phyloP scores from a whole-genome alignment of 305 asterid species.

The Fraxinus latifolia region DNA sequence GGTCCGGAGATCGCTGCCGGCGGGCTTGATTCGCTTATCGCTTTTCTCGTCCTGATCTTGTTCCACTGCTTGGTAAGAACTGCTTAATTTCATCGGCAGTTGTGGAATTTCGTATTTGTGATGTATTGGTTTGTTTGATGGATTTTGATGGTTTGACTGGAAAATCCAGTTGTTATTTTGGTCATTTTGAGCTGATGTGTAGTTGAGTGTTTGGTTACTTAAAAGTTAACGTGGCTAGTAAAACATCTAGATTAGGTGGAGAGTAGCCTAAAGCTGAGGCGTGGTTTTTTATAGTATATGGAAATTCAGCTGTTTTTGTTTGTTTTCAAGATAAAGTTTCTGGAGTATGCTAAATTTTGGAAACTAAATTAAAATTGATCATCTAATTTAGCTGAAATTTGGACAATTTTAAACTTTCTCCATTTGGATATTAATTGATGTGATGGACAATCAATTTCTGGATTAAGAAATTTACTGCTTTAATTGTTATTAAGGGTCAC shows the following conservation, averaged over 20 bases:
- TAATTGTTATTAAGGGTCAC: background rate
- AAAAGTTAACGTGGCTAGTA: background rate
- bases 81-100: background rate
- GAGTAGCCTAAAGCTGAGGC: background rate
- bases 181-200: background rate
- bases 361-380: background rate
- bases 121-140: slow-evolving; percentile 1
- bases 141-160: background rate
- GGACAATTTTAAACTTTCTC: background rate
- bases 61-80: slow-evolving; percentile 77
- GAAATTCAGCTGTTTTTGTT: slow-evolving; percentile 16
- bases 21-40: slow-evolving; percentile 62
- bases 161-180: slow-evolving; percentile 9
- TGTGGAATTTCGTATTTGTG: background rate
- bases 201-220: background rate
- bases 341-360: background rate
- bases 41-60: slow-evolving; percentile 57
- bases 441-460: background rate
- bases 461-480: background rate
- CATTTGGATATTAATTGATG: background rate
- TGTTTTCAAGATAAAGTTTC: background rate
- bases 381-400: background rate
- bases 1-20: slow-evolving; percentile 76
- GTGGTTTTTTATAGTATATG: background rate
- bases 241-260: background rate